Evolutionary conservation across 148 eudicot genomes (phyloP).

Genomic region (Rhododendron molle): DNA sequence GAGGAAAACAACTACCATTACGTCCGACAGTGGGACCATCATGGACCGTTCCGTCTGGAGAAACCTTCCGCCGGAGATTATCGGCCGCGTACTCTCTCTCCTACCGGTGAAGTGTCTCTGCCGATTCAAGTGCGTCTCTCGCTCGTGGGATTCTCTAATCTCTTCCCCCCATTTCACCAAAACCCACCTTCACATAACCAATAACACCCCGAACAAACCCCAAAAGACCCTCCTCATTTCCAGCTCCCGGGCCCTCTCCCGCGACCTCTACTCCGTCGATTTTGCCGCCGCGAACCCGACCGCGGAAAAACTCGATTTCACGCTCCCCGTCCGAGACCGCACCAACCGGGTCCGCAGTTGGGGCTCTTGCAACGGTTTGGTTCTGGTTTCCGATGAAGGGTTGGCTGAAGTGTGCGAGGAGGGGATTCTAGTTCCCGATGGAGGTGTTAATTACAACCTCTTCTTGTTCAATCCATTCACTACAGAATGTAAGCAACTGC

Average conservation of each 20-base stretch:
- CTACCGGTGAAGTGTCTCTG: not conserved
- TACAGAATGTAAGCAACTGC: not conserved
- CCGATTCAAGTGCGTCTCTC: not conserved
- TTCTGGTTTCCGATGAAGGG: not conserved
- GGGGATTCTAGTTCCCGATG: too few relatives aligned
- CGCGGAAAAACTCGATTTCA: not conserved
- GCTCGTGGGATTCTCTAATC: not conserved
- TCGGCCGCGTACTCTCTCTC: not conserved
- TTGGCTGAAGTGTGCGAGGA: too few relatives aligned
- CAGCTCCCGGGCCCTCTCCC: not conserved
- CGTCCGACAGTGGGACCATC: not conserved
- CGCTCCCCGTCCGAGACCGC: not conserved
- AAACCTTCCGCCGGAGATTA: not conserved
- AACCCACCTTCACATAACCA: not conserved
- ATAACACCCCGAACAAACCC: not conserved
- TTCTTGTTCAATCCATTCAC: not conserved
- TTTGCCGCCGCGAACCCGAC: not conserved
- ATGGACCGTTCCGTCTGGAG: not conserved
- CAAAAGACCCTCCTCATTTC: not conserved
- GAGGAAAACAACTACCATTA: not conserved
- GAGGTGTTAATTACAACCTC: not conserved
- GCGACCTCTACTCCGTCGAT: not conserved
- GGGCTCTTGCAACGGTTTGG: not conserved
- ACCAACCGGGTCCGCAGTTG: not conserved
- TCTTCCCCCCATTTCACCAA: not conserved